These are phyloP conservation scores for Drosera spatulata DNA, from an alignment of 179 eudicot species.

Conservation along the genomic window DNA sequence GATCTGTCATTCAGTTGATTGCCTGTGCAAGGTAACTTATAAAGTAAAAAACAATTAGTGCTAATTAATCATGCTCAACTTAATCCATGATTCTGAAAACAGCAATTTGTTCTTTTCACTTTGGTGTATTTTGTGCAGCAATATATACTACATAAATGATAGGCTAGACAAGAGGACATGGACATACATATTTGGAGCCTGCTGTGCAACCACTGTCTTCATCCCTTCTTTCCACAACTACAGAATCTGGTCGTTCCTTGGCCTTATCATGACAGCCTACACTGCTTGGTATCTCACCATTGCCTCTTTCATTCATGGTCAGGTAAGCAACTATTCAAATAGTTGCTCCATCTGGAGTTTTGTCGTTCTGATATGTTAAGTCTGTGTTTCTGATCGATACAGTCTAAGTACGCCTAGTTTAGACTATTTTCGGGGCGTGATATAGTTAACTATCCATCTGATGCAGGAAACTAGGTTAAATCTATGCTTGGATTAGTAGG, in stretches of 20 bases:
- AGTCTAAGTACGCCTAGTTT: too few species aligned
- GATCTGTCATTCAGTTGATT: conserved; percentile 84
- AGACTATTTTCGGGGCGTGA: too few species aligned
- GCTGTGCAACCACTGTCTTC: too few species aligned
- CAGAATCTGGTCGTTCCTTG: conserved; percentile 80
- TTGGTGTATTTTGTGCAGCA: conserved; percentile 31
- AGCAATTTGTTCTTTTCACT: too few species aligned
- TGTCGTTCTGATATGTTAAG: too few species aligned
- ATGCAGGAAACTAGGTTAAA: too few species aligned
- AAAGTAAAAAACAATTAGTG: not conserved
- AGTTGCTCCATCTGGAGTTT: too few species aligned
- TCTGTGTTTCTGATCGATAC: too few species aligned
- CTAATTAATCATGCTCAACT: not conserved
- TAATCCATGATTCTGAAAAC: not conserved
- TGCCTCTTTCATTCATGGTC: conserved; percentile 79
- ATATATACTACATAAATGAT: conserved; percentile 83
- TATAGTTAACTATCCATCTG: too few species aligned
- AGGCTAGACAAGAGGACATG: conserved; percentile 14
- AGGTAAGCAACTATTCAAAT: conserved; percentile 26
- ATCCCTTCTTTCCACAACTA: conserved; percentile 43
- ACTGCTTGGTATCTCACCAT: conserved; percentile 93
- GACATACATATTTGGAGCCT: too few species aligned
- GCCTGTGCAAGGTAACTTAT: conserved; percentile 77
- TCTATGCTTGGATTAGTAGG: too few species aligned
- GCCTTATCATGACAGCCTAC: conserved; percentile 80